These are phyloP conservation scores for Cladophialophora immunda DNA, from an alignment of 2,329 filamentous ascomycete species.

Conservation along the genomic window DNA sequence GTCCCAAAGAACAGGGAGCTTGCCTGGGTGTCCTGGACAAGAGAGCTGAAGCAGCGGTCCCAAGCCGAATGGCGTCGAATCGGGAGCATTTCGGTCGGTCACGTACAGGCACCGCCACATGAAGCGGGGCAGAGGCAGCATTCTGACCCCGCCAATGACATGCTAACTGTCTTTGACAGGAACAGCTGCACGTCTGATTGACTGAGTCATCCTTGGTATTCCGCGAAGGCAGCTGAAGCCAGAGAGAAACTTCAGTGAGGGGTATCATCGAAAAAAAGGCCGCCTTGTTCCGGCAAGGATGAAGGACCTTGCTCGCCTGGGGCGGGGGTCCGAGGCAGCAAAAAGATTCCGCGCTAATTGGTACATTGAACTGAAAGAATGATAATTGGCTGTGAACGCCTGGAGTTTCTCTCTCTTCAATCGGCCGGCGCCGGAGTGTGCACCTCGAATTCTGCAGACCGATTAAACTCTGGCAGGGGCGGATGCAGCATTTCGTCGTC, in stretches of 20 bases:
- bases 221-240: conserved; percentile 1
- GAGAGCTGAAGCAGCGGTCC: background rate
- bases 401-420: conserved; percentile 21
- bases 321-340: background rate
- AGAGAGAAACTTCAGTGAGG: conserved; percentile 14
- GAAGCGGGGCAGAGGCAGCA: conserved; percentile 14
- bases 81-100: background rate
- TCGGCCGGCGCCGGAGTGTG: conserved; percentile 38
- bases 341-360: conserved; percentile 7
- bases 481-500: conserved; percentile 34
- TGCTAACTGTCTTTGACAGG: conserved; percentile 1
- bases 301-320: background rate
- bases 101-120: conserved; percentile 21
- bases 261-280: conserved; percentile 18
- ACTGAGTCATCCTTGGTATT: conserved; percentile 1
- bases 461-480: conserved; percentile 40
- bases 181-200: conserved; percentile 15
- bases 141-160: conserved; percentile 12
- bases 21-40: background rate
- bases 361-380: background rate
- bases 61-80: background rate
- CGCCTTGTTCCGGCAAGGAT: background rate
- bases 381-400: background rate
- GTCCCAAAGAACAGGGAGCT: background rate
- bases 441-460: conserved; percentile 40